A percentile compares a stretch with the other conserved stretches of the same genome.
Evolutionary conservation across 345 rosid species (phyloP).

Genomic region (Rhodamnia argentea): DNA sequence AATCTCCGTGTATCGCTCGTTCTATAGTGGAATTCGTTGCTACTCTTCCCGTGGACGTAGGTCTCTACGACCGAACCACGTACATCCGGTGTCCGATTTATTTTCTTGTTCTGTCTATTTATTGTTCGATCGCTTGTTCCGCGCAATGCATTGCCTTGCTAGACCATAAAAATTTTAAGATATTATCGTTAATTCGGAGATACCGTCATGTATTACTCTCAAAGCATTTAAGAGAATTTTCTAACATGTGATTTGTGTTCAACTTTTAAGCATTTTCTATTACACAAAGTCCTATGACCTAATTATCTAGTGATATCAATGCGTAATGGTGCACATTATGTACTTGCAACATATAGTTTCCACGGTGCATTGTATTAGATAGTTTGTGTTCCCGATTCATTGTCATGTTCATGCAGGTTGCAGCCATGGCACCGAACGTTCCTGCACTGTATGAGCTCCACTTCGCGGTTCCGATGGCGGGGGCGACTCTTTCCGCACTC

Average conservation of each 20-base stretch:
- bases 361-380: not conserved
- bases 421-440: constrained; percentile 45
- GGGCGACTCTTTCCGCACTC: constrained; percentile 35
- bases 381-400: not conserved
- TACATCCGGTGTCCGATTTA: no score
- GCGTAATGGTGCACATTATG: not conserved
- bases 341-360: not conserved
- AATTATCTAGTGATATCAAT: not conserved
- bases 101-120: no score
- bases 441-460: constrained; percentile 51
- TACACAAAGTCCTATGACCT: not conserved
- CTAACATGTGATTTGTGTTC: not conserved
- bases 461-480: constrained; percentile 58
- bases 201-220: not conserved
- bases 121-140: no score
- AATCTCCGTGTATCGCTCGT: no score
- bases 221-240: not conserved
- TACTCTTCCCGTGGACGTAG: no score
- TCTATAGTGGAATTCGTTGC: no score
- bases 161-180: no score
- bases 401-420: constrained; percentile 19
- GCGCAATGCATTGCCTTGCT: no score
- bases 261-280: not conserved
- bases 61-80: no score
- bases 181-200: not conserved